A percentile compares a stretch with the other conserved stretches of the same genome.
phyloP scores from a whole-genome alignment of 2,329 filamentous ascomycete genomes.

The Cercospora zeae-maydis region DNA sequence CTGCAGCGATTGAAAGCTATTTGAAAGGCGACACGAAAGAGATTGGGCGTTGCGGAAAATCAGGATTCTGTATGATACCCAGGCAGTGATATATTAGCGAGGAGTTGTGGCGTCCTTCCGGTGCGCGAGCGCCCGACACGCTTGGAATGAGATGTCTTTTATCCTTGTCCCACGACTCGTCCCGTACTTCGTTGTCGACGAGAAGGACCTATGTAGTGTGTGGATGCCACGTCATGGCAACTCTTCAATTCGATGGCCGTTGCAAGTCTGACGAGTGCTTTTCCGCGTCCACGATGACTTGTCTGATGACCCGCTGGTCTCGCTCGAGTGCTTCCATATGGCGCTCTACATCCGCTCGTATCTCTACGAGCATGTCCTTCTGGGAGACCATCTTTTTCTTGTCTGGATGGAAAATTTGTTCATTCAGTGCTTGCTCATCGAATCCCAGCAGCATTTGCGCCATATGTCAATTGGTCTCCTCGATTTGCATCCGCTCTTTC shows the following conservation, averaged over 20 bases:
- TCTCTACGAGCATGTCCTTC: conserved; percentile 7
- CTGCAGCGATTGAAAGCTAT: conserved; percentile 18
- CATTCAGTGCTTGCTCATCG: background rate
- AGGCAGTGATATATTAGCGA: conserved; percentile 13
- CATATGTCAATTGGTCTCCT: background rate
- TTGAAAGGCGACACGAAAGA: background rate
- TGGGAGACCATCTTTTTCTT: conserved; percentile 12
- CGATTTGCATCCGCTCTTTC: background rate
- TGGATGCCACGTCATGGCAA: no score
- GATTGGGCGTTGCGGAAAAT: conserved; percentile 3
- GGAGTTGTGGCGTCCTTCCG: conserved; percentile 6
- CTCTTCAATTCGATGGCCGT: no score
- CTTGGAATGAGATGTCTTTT: background rate
- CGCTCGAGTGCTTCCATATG: background rate
- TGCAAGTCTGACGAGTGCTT: background rate
- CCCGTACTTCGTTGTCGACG: background rate
- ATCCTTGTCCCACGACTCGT: background rate
- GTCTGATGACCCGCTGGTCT: background rate
- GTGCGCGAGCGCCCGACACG: background rate
- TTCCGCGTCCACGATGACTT: background rate
- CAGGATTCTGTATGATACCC: conserved; percentile 18
- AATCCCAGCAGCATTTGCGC: background rate
- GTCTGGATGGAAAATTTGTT: conserved; percentile 1
- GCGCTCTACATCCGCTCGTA: background rate
- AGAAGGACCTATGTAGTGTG: background rate